Evolutionary conservation across 208 protist genomes (phyloP), one percentile per base, ranked within the genome.

Genomic region (Crithidia thermophila): DNA sequence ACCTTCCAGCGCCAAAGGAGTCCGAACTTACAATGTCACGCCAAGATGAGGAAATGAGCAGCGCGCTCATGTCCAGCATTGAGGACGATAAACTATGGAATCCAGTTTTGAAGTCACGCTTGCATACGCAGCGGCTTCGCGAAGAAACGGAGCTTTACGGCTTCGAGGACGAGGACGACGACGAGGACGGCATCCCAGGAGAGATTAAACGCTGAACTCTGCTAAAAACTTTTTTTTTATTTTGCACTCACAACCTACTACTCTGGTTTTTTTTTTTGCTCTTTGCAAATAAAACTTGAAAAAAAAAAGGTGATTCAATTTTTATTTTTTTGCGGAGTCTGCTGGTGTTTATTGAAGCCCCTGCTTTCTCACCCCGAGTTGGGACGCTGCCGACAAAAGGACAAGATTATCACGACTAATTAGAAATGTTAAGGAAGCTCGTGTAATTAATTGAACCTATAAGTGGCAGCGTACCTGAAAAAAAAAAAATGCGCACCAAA

Each of bases 71-170:
- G 88, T 91, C 88, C 13, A 90, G 79, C 61, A 93, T 96, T 67
- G 88, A 96, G 40, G 88, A 96, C 59, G 91, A 94, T 55, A 96
- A 96, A 62, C 47, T 94, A n/a, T 94, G 88, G 88, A 96, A 96
- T 69, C 91, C 91, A 6, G 84, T 94, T 8, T 66, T 94, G 10
- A 75, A 77, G 40, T 94, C 91, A 0, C 63, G 91, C 21, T 37
- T 93, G 50, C 80, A 93, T 46, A 88, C 75, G n/a, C 62, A 85
- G 59, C 57, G 59, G 9, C 63, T 79, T 47, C 69, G 85, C 25
- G 75, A 85, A 28, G 87, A 93, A 75, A 69, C 66, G 14, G 83
- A 89, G 37, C 68, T 93, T n/a, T 91, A 91, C 57, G 70, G 37
- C 11, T 95, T 95, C 79, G 91, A 96, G 52, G 91, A 96, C 65